Evolutionary conservation across 257 asterid species (phyloP), one percentile per base, ranked within the genome.

Genomic region (Lycium ferocissimum): DNA sequence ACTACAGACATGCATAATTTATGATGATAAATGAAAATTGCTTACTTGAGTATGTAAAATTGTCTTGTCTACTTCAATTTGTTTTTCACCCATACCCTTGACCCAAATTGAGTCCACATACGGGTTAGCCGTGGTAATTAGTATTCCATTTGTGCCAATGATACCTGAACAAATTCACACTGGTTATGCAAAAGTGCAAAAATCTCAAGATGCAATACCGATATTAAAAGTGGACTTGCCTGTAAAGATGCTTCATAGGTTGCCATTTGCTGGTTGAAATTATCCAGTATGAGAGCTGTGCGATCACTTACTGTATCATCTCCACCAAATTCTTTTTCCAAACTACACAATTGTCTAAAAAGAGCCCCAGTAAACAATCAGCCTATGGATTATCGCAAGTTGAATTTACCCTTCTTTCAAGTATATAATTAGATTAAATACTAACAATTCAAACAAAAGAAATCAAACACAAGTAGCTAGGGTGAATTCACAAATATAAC

Each of bases 11-110:
- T 26, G 47, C 65, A 22, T 33, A 17, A 15, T 7, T 49, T 49
- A 84, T 75, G 15, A 38, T 59, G 82, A 40, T 15, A 62, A 71
- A 51, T 54, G 86, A 76, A 85, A 87, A 85, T 61, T 63, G 83
- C 93, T 90, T 85, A 94, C 98, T 91, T 94, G 98, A n/a, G 97
- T 94, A 11, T 98, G 93, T 81, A 96, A 85, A 84, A n/a, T n/a
- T n/a, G n/a, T n/a, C 83, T 96, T 94, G 88, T 96, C 98, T 80
- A 96, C 98, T 92, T 93, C 98, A 90, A 96, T 94, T 88, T 96
- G 99, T 84, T 96, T 96, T 92, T 95, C 99, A 87, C 95, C 99
- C n/a, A 95, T 95, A n/a, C 98, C 97, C 93, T 96, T 96, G 94
- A 96, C 99, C 89, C 92, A 84, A 96, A 97, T 75, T 95, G 99